A percentile compares a stretch with the other conserved stretches of the same genome.
phyloP scores from a whole-genome alignment of 495 filamentous ascomycete genomes.

The Trichoderma erinaceum region DNA sequence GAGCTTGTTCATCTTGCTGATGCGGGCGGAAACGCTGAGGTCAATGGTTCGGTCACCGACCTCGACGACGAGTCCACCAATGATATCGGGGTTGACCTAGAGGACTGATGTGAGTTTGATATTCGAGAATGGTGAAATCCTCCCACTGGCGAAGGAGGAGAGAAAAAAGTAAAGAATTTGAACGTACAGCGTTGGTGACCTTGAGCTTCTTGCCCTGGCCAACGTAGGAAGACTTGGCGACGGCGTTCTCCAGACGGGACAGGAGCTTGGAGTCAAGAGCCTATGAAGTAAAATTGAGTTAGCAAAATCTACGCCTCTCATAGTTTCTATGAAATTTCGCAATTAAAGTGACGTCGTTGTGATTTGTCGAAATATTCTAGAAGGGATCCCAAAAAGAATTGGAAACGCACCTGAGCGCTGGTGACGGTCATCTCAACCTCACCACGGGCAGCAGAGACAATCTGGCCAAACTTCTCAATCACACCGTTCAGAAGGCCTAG shows the following conservation, averaged over 20 bases:
- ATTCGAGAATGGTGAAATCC: neutral
- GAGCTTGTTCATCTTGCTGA: conserved; percentile 98
- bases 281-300: conserved; percentile 38
- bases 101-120: conserved; percentile 15
- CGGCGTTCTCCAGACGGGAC: conserved; percentile 74
- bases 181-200: conserved; percentile 77
- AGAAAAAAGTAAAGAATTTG: neutral
- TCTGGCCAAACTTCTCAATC: conserved; percentile 74
- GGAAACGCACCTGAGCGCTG: conserved; percentile 68
- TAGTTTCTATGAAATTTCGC: neutral
- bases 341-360: neutral
- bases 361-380: neutral
- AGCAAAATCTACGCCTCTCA: neutral
- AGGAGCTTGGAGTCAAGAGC: conserved; percentile 83
- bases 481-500: conserved; percentile 74
- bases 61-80: conserved; percentile 91
- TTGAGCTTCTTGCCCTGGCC: conserved; percentile 96
- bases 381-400: neutral
- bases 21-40: conserved; percentile 88
- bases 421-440: conserved; percentile 91
- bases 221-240: conserved; percentile 81
- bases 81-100: conserved; percentile 87
- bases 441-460: conserved; percentile 84
- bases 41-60: conserved; percentile 98
- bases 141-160: neutral